Base-by-base conservation (phyloP, 1,284 basidiomycete species). In the Sphagnurus paluster region DNA sequence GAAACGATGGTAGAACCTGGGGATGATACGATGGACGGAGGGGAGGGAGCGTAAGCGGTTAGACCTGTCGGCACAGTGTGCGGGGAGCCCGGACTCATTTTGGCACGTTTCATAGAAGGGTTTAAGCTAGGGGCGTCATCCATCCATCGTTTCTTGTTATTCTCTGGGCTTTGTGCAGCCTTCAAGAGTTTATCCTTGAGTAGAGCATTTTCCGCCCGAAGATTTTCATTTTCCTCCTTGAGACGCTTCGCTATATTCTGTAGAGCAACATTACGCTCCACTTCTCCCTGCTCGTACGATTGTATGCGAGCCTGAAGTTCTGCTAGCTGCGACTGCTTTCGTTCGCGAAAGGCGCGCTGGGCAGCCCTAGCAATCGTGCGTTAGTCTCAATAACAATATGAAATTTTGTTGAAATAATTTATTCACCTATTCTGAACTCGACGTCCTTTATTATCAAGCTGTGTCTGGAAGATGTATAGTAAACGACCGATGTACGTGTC, bases 341-440 rank as follows among this genome's bases (percentile, higher is more conserved):
- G 82, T 59, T 94, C 93, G 29, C 93, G 80, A 66, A 95, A 94
- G 3, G 93, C 92, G 35, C 93, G 84, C 63, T 96, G 93, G 4
- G 91, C 91, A 30, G 89, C 89, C 53, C 93, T 95, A 21, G 30
- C 42, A 32, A 45, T 26, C 39, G 49, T 24, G 37, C 41, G 21
- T 42, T 25, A 45, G 28, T 39, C 21, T 26, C 42, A 14, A 23
- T 36, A 14, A 37, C 20, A 16, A 14, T 21, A 30, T n/a, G 28
- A 48, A 9, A 10, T 32, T n/a, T n/a, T n/a, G n/a, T n/a, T n/a
- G n/a, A n/a, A n/a, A 14, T 42, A 29, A 21, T 36, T 34, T 17
- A 58, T 67, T 50, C 54, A 82, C 87, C 87, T 82, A 58, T 90
- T 91, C 67, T 91, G 88, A 46, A 87, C 77, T 54, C 84, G 82